Evolutionary conservation across 2,329 filamentous ascomycete genomes (phyloP), one percentile per base, ranked within the genome.

Genomic region (Penicillium olsonii): DNA sequence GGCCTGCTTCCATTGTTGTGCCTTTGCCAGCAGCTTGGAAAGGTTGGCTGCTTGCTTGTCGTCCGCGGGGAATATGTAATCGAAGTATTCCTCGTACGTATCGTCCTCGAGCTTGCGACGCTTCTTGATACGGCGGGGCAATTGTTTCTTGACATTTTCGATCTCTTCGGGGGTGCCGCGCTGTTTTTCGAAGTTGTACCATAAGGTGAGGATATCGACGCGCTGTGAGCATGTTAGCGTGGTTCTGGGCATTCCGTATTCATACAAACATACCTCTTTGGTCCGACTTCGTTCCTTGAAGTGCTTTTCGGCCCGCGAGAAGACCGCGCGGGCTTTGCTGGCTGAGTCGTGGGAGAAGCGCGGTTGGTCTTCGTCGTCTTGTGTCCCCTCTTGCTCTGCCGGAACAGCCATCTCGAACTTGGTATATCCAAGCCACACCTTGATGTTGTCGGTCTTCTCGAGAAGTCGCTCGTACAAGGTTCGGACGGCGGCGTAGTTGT

Each of bases 371-470:
- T 84, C 83, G 5, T 46, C 78, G 11, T 78, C 82, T 49, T 95
- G 3, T 18, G n/a, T 4, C 5, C 2, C 33, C 33, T 18, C 33
- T 35, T 17, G 15, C 17, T 35, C 33, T 15, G 15, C 91, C 37
- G 91, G 90, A 0, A 96, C 85, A 68, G 94, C 92, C 76, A 97
- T 90, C 73, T 99, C 94, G 66, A 99, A 97, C 70, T 95, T 89
- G n/a, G 94, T 94, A 74, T 92, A 99, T 70, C 89, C 92, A 71
- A 94, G 95, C 94, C 94, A 99, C 52, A 99, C 94, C 78, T 97
- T 99, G 78, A 96, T 91, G 67, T 99, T 94, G 65, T 94, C 87
- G n/a, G 94, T 96, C 84, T 95, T 96, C 64, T 90, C 80, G 37
- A 99, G 81, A 11, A 99, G 80, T 7, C 92, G 84, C 75, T 97